Evolutionary conservation across 441 rosid species (phyloP).

Genomic region (California macrophylla): DNA sequence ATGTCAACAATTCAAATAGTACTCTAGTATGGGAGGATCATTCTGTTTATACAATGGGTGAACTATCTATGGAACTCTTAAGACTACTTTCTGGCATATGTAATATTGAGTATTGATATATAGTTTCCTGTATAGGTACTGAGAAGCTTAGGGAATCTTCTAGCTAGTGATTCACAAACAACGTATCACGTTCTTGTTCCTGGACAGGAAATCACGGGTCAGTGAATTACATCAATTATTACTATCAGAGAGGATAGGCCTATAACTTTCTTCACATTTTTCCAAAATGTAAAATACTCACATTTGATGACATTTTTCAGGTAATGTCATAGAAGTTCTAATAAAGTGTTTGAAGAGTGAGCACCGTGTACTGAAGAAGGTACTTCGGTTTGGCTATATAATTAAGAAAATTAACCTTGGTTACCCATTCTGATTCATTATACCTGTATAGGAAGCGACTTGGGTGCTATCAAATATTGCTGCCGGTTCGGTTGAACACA

Average conservation of each 20-base stretch:
- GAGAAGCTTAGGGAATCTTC: constrained; percentile 79
- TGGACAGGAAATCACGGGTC: constrained; percentile 61
- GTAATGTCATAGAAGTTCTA: constrained; percentile 49
- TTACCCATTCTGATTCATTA: constrained; percentile 3
- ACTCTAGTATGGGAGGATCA: too few relatives aligned
- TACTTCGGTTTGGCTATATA: constrained; percentile 20
- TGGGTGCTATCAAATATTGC: constrained; percentile 96
- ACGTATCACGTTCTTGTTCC: constrained; percentile 45
- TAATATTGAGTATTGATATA: constrained; percentile 9
- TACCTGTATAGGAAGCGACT: constrained; percentile 62
- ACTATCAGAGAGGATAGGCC: constrained; percentile 5
- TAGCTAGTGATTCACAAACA: constrained; percentile 74
- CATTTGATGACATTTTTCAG: constrained; percentile 32
- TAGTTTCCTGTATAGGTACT: constrained; percentile 45
- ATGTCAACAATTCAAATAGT: neutral
- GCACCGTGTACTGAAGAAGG: constrained; percentile 89
- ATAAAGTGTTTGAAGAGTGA: constrained; percentile 83
- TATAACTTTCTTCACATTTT: constrained; percentile 12
- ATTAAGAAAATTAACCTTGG: constrained; percentile 1
- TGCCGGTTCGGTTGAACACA: constrained; percentile 82
- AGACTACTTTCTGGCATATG: constrained; percentile 7
- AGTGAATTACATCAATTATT: constrained; percentile 26
- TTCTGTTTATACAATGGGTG: too few relatives aligned
- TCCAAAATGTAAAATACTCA: constrained; percentile 14
- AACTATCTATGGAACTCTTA: neutral